Percentiles rank a stretch among this genome's conserved stretches.
Evolutionary conservation across 139 green algal genomes (phyloP).

Genomic region (Volvox africanus): DNA sequence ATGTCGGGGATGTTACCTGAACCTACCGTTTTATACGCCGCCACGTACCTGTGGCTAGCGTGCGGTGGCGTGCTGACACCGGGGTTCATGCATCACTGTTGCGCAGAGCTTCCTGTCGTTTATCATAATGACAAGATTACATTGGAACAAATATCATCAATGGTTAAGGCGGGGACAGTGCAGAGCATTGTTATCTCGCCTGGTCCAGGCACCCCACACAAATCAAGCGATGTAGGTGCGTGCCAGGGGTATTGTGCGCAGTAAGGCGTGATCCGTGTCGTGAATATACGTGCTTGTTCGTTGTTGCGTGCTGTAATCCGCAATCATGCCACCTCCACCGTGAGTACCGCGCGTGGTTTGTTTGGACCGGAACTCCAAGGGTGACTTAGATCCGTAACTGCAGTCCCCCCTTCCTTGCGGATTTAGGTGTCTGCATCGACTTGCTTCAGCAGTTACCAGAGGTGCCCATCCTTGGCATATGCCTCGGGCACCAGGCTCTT

Average conservation of each 20-base stretch:
- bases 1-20: too few relatives aligned
- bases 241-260: too few relatives aligned
- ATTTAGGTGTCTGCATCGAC: conserved; percentile 83
- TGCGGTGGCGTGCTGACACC: conserved; percentile 15
- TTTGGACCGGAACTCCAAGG: too few relatives aligned
- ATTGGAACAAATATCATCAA: conserved; percentile 60
- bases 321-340: background rate
- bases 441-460: conserved; percentile 68
- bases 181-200: conserved; percentile 96
- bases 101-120: conserved; percentile 74
- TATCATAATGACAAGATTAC: conserved; percentile 86
- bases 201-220: conserved; percentile 89
- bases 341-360: background rate
- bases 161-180: conserved; percentile 64
- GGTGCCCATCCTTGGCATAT: conserved; percentile 95
- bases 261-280: too few relatives aligned
- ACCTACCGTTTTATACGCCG: background rate
- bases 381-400: too few relatives aligned
- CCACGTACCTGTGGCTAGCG: background rate
- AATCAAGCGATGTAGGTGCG: conserved; percentile 80
- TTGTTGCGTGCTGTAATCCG: too few relatives aligned
- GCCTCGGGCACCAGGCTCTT: conserved; percentile 96
- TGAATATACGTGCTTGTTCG: too few relatives aligned
- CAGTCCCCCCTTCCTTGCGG: too few relatives aligned
- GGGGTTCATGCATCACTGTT: background rate